Evolutionary conservation across 805 yeast genomes (phyloP).

Genomic region (Kazachstania martiniae): DNA sequence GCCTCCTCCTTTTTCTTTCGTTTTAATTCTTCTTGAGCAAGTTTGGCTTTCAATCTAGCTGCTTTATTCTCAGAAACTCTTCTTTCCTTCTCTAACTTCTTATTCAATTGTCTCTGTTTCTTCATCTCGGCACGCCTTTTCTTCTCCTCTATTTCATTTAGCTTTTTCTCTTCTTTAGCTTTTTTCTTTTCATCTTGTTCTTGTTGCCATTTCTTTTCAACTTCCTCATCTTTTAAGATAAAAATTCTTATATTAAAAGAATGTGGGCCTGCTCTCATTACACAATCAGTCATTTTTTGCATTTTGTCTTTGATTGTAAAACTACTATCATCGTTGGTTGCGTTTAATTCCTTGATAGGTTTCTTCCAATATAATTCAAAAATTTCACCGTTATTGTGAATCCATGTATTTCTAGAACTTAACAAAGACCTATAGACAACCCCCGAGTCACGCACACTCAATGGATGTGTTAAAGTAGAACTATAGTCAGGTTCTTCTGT

Average conservation of each 20-base stretch:
- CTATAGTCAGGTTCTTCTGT: slow-evolving; percentile 42
- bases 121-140: slow-evolving; percentile 18
- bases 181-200: slow-evolving; percentile 30
- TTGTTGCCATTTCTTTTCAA: slow-evolving; percentile 38
- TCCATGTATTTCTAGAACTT: slow-evolving; percentile 61
- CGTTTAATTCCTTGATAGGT: slow-evolving; percentile 24
- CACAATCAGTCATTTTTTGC: slow-evolving; percentile 78
- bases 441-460: slow-evolving; percentile 63
- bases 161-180: slow-evolving; percentile 29
- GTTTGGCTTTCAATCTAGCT: slow-evolving; percentile 15
- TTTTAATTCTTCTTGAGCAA: slow-evolving; percentile 12
- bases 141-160: slow-evolving; percentile 26
- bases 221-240: slow-evolving; percentile 72
- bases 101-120: slow-evolving; percentile 16
- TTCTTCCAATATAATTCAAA: slow-evolving; percentile 76
- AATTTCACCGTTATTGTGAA: slow-evolving; percentile 52
- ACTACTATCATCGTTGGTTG: background rate
- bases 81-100: slow-evolving; percentile 18
- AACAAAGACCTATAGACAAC: slow-evolving; percentile 61
- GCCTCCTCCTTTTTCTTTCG: slow-evolving; percentile 13
- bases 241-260: slow-evolving; percentile 64
- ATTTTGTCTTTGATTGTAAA: slow-evolving; percentile 54
- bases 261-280: slow-evolving; percentile 73
- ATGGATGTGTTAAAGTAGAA: slow-evolving; percentile 49
- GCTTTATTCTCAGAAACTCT: slow-evolving; percentile 11